Conservation (phyloP, 2,329 filamentous ascomycete genomes). For the Venturia aucupariae region DNA sequence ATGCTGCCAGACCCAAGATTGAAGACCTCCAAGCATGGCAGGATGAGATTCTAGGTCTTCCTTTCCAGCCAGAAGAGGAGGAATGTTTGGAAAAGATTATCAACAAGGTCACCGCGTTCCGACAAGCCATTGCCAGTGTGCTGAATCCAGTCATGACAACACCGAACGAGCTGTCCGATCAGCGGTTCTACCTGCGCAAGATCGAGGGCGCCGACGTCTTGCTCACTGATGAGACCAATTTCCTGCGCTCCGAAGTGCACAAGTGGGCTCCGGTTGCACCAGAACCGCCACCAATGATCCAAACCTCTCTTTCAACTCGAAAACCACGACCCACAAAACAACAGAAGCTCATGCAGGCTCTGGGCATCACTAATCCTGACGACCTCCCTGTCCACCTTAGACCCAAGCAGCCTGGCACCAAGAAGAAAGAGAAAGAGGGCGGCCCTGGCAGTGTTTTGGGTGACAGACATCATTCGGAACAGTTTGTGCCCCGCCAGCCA, state of each 20-base stretch:
- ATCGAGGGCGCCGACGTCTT: constrained; percentile 95
- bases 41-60: constrained; percentile 68
- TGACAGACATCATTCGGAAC: not conserved
- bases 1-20: constrained; percentile 88
- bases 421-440: constrained; percentile 11
- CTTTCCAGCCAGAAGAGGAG: constrained; percentile 95
- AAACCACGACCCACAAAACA: constrained; percentile 95
- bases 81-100: constrained; percentile 79
- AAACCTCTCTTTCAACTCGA: constrained; percentile 80
- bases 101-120: constrained; percentile 73
- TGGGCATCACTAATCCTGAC: constrained; percentile 83
- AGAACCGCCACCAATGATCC: constrained; percentile 72
- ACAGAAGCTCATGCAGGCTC: constrained; percentile 83
- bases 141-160: constrained; percentile 76
- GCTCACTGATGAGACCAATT: constrained; percentile 89
- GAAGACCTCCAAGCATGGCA: constrained; percentile 81
- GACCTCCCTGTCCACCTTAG: constrained; percentile 77
- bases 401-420: constrained; percentile 44
- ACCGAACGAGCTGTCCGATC: constrained; percentile 75
- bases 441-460: not conserved
- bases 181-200: constrained; percentile 93
- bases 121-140: constrained; percentile 69
- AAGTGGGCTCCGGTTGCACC: constrained; percentile 89
- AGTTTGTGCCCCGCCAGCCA: not conserved
- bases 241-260: constrained; percentile 90